A percentile compares a stretch with the other conserved stretches of the same genome.
These are phyloP conservation scores for Aphanomyces astaci DNA, from an alignment of 352 stramenopile species.

Conservation along the genomic window DNA sequence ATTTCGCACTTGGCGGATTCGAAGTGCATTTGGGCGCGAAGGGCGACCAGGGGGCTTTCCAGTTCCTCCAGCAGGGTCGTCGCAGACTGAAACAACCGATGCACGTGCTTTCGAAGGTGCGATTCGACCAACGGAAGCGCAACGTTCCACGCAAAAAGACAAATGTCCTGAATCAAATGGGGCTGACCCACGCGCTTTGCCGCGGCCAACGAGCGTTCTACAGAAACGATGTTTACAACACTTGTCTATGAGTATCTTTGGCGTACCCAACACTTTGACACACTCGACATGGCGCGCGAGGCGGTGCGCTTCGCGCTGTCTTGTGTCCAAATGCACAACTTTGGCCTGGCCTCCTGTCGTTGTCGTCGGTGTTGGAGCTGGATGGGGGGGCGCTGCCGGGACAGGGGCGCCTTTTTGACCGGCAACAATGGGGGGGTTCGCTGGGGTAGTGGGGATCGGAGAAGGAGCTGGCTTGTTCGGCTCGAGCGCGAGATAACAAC, in stretches of 20 bases:
- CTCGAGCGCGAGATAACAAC: slow-evolving; percentile 21
- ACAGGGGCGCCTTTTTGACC: too few species aligned
- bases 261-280: slow-evolving; percentile 44
- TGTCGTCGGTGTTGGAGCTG: slow-evolving; percentile 34
- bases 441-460: slow-evolving; percentile 43
- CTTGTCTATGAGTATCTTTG: background rate
- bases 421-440: background rate
- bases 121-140: slow-evolving; percentile 68
- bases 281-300: slow-evolving; percentile 55
- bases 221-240: background rate
- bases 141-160: slow-evolving; percentile 77
- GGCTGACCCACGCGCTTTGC: slow-evolving; percentile 67
- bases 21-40: slow-evolving; percentile 73
- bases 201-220: slow-evolving; percentile 63
- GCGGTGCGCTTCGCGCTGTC: slow-evolving; percentile 31
- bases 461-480: slow-evolving; percentile 45
- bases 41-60: slow-evolving; percentile 64
- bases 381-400: slow-evolving; percentile 39
- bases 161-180: slow-evolving; percentile 71
- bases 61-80: slow-evolving; percentile 60
- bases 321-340: slow-evolving; percentile 28
- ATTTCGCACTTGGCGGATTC: slow-evolving; percentile 84
- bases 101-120: slow-evolving; percentile 54
- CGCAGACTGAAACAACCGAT: slow-evolving; percentile 59
- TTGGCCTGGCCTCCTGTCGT: slow-evolving; percentile 34